Percentiles rank a stretch among this genome's conserved stretches.
Evolutionary conservation across 768 basidiomycete species (phyloP).

Genomic region (Amanita fuliginea): DNA sequence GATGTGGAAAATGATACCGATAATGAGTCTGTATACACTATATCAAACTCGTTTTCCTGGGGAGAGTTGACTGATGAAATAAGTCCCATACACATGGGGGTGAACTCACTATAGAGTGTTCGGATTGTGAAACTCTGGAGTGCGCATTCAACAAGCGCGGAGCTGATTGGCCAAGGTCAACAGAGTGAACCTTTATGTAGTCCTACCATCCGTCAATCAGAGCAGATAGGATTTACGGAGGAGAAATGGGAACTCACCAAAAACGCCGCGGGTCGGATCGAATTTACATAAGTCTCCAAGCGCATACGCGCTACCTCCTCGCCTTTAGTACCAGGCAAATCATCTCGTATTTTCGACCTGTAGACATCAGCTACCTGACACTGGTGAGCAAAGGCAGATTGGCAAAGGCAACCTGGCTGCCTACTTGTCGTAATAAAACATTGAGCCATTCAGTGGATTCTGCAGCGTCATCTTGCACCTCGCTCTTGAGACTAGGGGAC

Average conservation of each 20-base stretch:
- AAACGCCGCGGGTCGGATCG: constrained; percentile 56
- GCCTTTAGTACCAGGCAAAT: constrained; percentile 58
- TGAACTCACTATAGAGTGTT: constrained; percentile 10
- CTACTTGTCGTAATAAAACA: constrained; percentile 69
- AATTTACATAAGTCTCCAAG: constrained; percentile 76
- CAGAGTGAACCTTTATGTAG: constrained; percentile 74
- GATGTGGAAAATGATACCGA: constrained; percentile 79
- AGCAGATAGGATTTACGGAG: background rate
- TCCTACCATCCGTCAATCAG: constrained; percentile 39
- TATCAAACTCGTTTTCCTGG: constrained; percentile 74
- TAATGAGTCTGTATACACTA: constrained; percentile 74
- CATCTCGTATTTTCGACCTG: constrained; percentile 65
- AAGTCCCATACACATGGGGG: background rate
- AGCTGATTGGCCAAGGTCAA: constrained; percentile 73
- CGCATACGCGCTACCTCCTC: constrained; percentile 74
- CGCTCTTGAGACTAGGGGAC: constrained; percentile 14
- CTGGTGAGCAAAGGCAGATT: background rate
- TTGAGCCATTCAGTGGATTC: constrained; percentile 95
- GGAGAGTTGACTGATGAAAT: constrained; percentile 6
- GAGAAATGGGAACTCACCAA: constrained; percentile 33
- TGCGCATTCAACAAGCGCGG: constrained; percentile 69
- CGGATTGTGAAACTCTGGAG: constrained; percentile 18
- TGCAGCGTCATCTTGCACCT: constrained; percentile 16
- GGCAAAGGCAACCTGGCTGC: constrained; percentile 1
- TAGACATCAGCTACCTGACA: constrained; percentile 60